These are phyloP conservation scores for Chlamydomonas applanata DNA, from an alignment of 139 green algal species.

Conservation along the genomic window DNA sequence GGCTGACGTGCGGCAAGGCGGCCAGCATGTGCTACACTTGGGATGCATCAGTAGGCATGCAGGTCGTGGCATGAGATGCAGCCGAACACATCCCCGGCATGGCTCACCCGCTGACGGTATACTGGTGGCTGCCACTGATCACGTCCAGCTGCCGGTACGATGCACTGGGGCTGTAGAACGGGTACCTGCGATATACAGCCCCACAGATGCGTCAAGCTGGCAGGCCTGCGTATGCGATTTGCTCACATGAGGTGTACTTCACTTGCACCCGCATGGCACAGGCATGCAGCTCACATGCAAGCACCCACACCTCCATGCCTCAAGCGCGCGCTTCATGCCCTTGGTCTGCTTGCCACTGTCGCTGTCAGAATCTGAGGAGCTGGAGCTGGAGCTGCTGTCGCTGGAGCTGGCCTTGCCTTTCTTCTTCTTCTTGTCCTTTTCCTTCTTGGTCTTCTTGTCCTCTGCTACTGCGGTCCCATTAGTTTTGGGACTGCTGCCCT, in stretches of 20 bases:
- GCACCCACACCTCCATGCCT: slow-evolving; percentile 8
- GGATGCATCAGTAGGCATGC: not conserved
- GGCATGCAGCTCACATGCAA: not conserved
- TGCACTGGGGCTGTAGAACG: slow-evolving; percentile 16
- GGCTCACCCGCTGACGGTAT: slow-evolving; percentile 44
- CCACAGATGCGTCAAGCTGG: not conserved
- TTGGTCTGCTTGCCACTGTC: not conserved
- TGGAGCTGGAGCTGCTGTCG: not conserved
- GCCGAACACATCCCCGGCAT: not conserved
- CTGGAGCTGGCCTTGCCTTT: not conserved
- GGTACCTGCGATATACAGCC: slow-evolving; percentile 9
- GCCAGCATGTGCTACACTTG: not conserved
- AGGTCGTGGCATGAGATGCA: not conserved
- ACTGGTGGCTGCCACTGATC: slow-evolving; percentile 47
- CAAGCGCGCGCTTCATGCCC: slow-evolving; percentile 3
- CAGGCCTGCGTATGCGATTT: not conserved
- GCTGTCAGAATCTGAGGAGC: not conserved
- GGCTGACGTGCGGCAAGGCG: not conserved
- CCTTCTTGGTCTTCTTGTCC: not conserved
- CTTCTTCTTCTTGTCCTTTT: slow-evolving; percentile 6
- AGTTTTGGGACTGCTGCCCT: not conserved
- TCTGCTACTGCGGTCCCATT: not conserved
- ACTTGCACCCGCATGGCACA: not conserved
- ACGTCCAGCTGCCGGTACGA: slow-evolving; percentile 36
- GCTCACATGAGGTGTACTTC: not conserved